Evolutionary conservation across 208 protist species (phyloP), one percentile per base, ranked within the genome.

Genomic region (Acanthamoeba triangularis): DNA sequence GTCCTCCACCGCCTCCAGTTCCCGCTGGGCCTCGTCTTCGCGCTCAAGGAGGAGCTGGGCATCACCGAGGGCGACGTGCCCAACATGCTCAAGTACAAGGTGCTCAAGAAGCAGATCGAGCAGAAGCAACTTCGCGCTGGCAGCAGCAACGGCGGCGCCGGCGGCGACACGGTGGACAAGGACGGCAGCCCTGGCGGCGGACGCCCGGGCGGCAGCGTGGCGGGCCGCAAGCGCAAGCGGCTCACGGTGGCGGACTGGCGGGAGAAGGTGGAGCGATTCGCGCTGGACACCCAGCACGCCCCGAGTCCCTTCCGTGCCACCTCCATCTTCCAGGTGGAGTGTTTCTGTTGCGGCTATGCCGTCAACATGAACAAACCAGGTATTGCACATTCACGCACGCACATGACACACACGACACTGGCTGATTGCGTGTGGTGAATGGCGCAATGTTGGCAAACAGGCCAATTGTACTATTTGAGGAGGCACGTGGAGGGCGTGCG

Each of bases 321-420:
- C 16, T 88, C 80, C 35, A 61, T 88, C 80, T 88, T 63, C 33
- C 80, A 88, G 28, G 80, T 88, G 16, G 80, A 88, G 80, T 88
- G 80, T 37, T 88, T 88, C 52, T 88, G 80, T 33, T 88, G 80
- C 33, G 80, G 80, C 47, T 88, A 30, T 59, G 80, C 80, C 23
- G 80, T 88, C n/a, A 88, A 88, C 47, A 88, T 88, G 80, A 88
- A 88, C 52, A 88, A 88, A 35, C 80, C 80, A 14, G 80, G 80
- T 88, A 88, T 28, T 18, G 8, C 59, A 23, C 49, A 8, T 18
- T 20, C 49, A 54, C 49, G 14, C 49, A 54, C 49, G 14, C 49
- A 54, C 6, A 54, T 3, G 37, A 41, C 49, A 65, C 59, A 65
- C 59, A n/a, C 59, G 52, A 54, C 49, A 54, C 49, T 3, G 37